Conservation (phyloP, 2,329 filamentous ascomycete species). For the Plenodomus lindquistii region DNA sequence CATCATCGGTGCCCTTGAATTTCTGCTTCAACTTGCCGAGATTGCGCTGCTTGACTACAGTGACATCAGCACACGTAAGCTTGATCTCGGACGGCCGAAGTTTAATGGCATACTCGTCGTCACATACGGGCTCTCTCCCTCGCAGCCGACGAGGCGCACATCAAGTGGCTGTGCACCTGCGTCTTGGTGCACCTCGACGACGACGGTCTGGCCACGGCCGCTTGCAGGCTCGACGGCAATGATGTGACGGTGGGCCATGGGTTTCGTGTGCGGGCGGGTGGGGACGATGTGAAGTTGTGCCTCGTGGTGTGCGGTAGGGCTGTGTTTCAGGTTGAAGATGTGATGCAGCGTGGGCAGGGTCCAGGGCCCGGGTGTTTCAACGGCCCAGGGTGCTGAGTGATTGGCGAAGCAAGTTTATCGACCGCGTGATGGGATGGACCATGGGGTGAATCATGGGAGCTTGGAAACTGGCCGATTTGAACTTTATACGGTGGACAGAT, state of each 20-base stretch:
- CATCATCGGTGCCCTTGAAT: slow-evolving; percentile 49
- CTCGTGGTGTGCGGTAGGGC: not conserved
- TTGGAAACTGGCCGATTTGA: not conserved
- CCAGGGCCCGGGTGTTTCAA: not conserved
- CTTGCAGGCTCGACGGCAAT: slow-evolving; percentile 64
- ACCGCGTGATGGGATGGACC: not conserved
- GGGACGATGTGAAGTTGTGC: not conserved
- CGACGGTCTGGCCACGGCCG: slow-evolving; percentile 56
- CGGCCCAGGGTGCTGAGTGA: not conserved
- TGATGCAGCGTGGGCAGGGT: not conserved
- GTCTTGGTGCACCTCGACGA: slow-evolving; percentile 61
- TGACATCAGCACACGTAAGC: not conserved
- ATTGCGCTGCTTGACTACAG: slow-evolving; percentile 38
- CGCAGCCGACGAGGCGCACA: slow-evolving; percentile 69
- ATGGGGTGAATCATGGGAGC: not conserved
- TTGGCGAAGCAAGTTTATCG: not conserved
- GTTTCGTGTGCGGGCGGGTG: not conserved
- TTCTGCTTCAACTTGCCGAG: slow-evolving; percentile 36
- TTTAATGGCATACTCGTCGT: slow-evolving; percentile 57
- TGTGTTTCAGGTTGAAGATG: not conserved
- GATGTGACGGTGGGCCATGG: slow-evolving; percentile 45
- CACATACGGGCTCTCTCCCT: slow-evolving; percentile 65
- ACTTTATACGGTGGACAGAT: slow-evolving; percentile 6
- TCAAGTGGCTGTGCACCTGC: slow-evolving; percentile 62
- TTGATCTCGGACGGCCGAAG: slow-evolving; percentile 10